Conservation (phyloP, 208 protist genomes). For the Novymonas esmeraldas region DNA sequence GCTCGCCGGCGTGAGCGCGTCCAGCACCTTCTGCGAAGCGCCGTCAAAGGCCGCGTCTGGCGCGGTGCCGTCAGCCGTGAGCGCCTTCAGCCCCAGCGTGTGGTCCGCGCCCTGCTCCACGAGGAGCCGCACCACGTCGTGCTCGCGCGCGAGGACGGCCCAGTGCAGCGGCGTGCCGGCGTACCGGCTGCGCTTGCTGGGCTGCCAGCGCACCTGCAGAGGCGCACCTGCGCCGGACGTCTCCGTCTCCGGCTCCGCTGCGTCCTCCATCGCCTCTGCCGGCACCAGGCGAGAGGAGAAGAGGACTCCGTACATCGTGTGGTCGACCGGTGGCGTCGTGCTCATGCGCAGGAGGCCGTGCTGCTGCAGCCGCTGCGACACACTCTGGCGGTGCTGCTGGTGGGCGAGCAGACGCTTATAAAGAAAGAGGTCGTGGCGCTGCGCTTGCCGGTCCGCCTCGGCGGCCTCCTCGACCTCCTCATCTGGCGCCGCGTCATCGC, state of each 20-base stretch:
- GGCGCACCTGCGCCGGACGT: background rate
- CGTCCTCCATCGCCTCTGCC: background rate
- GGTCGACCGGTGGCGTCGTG: constrained; percentile 34
- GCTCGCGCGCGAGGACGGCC: constrained; percentile 69
- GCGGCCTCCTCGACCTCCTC: too few relatives aligned
- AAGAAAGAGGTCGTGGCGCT: constrained; percentile 35
- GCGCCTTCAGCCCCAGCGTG: constrained; percentile 16
- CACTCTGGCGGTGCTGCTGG: constrained; percentile 29
- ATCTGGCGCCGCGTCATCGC: constrained; percentile 10
- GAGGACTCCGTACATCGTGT: constrained; percentile 42
- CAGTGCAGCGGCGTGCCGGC: constrained; percentile 75
- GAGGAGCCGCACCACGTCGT: constrained; percentile 60
- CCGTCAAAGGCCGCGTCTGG: background rate
- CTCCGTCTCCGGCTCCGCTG: too few relatives aligned
- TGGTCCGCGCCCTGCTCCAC: constrained; percentile 54
- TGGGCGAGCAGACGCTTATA: constrained; percentile 38
- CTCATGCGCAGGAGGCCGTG: constrained; percentile 39
- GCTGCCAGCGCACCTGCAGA: constrained; percentile 54
- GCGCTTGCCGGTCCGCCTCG: constrained; percentile 28
- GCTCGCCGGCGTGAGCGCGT: constrained; percentile 28
- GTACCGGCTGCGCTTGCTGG: constrained; percentile 57
- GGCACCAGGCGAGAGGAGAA: constrained; percentile 25
- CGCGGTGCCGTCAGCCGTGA: background rate
- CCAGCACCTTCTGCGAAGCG: constrained; percentile 3
- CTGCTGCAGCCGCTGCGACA: constrained; percentile 31